Percentiles rank a stretch among this genome's conserved stretches.
Evolutionary conservation across 768 basidiomycete species (phyloP).

Genomic region (Cystofilobasidium macerans): DNA sequence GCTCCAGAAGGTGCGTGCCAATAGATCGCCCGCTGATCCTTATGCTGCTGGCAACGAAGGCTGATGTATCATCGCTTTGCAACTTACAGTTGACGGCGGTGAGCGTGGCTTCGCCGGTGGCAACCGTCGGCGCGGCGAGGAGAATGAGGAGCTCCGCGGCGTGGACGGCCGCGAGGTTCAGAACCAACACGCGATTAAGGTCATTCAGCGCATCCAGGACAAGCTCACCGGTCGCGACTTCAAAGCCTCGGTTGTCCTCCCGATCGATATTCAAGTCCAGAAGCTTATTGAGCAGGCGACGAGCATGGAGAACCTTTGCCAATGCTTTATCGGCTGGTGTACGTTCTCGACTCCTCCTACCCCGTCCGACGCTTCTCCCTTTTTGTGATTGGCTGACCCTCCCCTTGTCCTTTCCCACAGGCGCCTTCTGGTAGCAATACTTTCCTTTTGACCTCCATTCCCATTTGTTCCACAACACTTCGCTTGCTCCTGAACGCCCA

Average conservation of each 20-base stretch:
- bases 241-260: conserved; percentile 63
- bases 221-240: conserved; percentile 94
- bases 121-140: conserved; percentile 62
- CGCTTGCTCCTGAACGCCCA: neutral
- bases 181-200: conserved; percentile 78
- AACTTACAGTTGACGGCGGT: conserved; percentile 25
- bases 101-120: conserved; percentile 57
- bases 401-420: neutral
- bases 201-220: conserved; percentile 87
- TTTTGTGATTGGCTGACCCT: neutral
- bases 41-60: too few relatives aligned
- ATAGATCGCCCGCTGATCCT: too few relatives aligned
- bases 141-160: conserved; percentile 80
- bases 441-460: neutral
- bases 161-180: conserved; percentile 65
- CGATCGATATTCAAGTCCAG: conserved; percentile 77
- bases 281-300: conserved; percentile 88
- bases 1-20: conserved; percentile 52
- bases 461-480: neutral
- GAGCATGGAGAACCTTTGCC: conserved; percentile 86
- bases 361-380: neutral
- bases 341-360: conserved; percentile 28
- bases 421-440: conserved; percentile 12
- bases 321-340: conserved; percentile 59
- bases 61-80: too few relatives aligned